These are phyloP conservation scores for Aspergillus sparsus DNA, from an alignment of 495 filamentous ascomycete genomes.

Conservation along the genomic window DNA sequence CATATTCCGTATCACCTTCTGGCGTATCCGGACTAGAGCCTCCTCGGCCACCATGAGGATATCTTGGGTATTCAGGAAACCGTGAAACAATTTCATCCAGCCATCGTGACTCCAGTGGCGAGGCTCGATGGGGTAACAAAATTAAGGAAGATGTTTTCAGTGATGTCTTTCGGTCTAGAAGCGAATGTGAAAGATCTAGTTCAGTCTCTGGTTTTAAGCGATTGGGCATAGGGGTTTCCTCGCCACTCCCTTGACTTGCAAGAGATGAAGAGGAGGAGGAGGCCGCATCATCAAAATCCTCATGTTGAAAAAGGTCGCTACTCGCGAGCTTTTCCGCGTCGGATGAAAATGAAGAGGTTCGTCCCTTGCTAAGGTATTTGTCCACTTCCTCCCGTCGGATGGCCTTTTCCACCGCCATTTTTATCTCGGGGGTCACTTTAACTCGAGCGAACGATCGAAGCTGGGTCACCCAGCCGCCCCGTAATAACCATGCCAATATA, in stretches of 20 bases:
- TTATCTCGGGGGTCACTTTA: slow-evolving; percentile 53
- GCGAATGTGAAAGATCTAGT: slow-evolving; percentile 38
- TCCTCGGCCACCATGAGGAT: slow-evolving; percentile 11
- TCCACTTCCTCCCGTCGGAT: slow-evolving; percentile 48
- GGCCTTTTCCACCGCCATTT: slow-evolving; percentile 47
- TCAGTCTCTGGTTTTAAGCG: slow-evolving; percentile 32
- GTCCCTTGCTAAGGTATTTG: slow-evolving; percentile 40
- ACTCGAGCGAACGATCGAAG: slow-evolving; percentile 88
- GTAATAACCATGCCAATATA: slow-evolving; percentile 89
- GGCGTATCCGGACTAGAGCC: slow-evolving; percentile 17
- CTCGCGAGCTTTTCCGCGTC: not conserved
- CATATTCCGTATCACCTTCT: slow-evolving; percentile 42
- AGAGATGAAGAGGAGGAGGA: slow-evolving; percentile 48
- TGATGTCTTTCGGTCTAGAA: slow-evolving; percentile 41
- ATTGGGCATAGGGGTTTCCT: slow-evolving; percentile 40
- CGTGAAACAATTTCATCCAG: slow-evolving; percentile 68
- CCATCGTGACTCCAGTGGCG: slow-evolving; percentile 67
- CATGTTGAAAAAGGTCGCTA: slow-evolving; percentile 22
- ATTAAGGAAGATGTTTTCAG: slow-evolving; percentile 50
- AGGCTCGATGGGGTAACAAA: slow-evolving; percentile 55
- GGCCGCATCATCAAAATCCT: slow-evolving; percentile 31
- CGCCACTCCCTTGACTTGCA: slow-evolving; percentile 43
- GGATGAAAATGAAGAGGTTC: slow-evolving; percentile 19
- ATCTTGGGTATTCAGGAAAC: slow-evolving; percentile 42
- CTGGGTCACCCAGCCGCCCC: slow-evolving; percentile 89